A percentile compares a stretch with the other conserved stretches of the same genome.
Conservation (phyloP, 2,329 filamentous ascomycete species). For the Chrysosphaeria jannelii region DNA sequence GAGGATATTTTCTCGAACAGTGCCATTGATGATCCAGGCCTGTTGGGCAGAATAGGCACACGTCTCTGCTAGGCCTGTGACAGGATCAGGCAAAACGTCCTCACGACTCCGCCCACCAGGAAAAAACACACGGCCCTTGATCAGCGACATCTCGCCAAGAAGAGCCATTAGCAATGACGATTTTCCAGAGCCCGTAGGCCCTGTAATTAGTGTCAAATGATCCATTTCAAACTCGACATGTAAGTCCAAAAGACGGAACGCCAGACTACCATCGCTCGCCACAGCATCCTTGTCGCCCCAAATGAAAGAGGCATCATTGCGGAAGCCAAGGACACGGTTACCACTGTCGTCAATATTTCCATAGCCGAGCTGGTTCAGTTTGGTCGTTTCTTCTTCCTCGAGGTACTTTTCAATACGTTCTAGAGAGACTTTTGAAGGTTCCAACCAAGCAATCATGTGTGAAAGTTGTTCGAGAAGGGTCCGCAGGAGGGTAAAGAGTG, state of each 20-base stretch:
- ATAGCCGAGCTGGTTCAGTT: conserved; percentile 56
- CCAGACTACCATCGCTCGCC: conserved; percentile 33
- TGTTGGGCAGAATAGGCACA: conserved; percentile 92
- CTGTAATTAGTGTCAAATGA: conserved; percentile 73
- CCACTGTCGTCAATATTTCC: conserved; percentile 39
- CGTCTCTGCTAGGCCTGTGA: conserved; percentile 67
- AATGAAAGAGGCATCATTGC: conserved; percentile 45
- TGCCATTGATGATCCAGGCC: conserved; percentile 88
- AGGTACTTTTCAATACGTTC: conserved; percentile 91
- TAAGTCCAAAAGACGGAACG: conserved; percentile 59
- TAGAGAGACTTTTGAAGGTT: conserved; percentile 88
- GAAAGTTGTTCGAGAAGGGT: conserved; percentile 86
- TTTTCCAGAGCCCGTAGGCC: conserved; percentile 83
- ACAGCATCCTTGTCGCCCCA: conserved; percentile 49
- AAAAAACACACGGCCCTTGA: conserved; percentile 54
- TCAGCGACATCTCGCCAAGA: conserved; percentile 76
- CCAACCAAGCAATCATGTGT: conserved; percentile 95
- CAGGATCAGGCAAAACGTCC: conserved; percentile 51
- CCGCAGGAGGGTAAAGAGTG: conserved; percentile 76
- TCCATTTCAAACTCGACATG: conserved; percentile 60
- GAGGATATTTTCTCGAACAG: conserved; percentile 83
- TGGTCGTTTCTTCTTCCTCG: conserved; percentile 80
- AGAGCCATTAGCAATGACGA: conserved; percentile 88
- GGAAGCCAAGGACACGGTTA: conserved; percentile 53
- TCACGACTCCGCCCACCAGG: conserved; percentile 67